phyloP scores from a whole-genome alignment of 225 moss, liverwort and hornwort species.

The Bryum argenteum region DNA sequence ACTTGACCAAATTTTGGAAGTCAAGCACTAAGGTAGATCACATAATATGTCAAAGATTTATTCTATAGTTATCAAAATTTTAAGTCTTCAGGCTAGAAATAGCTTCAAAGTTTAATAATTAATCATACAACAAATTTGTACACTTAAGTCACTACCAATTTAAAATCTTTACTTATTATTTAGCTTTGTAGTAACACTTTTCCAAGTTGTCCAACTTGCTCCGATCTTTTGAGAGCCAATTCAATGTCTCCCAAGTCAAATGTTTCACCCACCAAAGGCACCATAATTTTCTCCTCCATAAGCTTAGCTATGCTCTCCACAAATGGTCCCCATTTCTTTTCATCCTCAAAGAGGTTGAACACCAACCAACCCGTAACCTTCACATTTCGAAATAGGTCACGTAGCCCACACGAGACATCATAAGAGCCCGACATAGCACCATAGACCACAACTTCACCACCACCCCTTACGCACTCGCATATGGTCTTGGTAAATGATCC shows the following conservation, averaged over 20 bases:
- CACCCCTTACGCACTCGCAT: background rate
- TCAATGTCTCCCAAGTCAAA: conserved; percentile 5
- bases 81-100: no score
- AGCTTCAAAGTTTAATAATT: no score
- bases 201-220: conserved; percentile 18
- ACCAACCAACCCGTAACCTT: conserved; percentile 16
- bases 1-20: no score
- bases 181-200: conserved; percentile 19
- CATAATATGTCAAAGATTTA: no score
- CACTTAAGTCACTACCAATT: no score
- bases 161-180: background rate
- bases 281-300: background rate
- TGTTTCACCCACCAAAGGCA: conserved; percentile 2
- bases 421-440: conserved; percentile 22
- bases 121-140: no score
- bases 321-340: background rate
- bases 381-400: conserved; percentile 11
- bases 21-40: no score
- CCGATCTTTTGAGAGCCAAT: background rate
- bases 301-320: background rate
- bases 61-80: no score
- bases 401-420: background rate
- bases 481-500: conserved; percentile 21
- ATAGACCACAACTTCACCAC: conserved; percentile 12
- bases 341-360: background rate